Evolutionary conservation across 352 stramenopile species (phyloP), one percentile per base, ranked within the genome.

Genomic region (Pythium plurisporium): DNA sequence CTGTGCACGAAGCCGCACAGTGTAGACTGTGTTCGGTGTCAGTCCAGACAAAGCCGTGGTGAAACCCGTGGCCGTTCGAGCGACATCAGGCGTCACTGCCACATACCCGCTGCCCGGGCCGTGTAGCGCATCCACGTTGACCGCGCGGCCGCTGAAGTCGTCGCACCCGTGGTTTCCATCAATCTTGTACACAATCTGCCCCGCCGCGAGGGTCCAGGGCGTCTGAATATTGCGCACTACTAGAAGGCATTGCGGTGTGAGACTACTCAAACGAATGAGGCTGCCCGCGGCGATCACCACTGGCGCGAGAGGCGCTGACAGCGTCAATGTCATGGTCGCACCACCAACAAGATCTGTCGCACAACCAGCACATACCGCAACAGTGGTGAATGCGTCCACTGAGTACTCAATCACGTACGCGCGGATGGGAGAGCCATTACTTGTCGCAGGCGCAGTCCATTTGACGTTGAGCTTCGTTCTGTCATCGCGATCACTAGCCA

Each of bases 361-460:
- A 29, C 84, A 94, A 6, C 62, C 70, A 8, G 69, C 50, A 20
- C 84, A 94, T 23, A 89, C 14, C 17, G 44, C 9, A 0, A 70
- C 60, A 2, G 59, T 45, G 3, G 58, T 55, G 61, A 91, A 91
- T 9, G 54, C 66, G 37, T 82, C 67, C 0, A 76, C 76, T 1
- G 84, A 94, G 69, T 89, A 96, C 53, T 97, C 88, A n/a, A 98
- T 69, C 5, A 88, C 27, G 66, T 95, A 98, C 9, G 73, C 63
- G 2, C 56, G 54, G 5, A 97, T 53, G 1, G 66, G 42, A 0
- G 79, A 78, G 6, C 92, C 92, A 41, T 97, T 91, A 8, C 45
- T 62, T 3, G 70, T 82, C 1, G 41, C 45, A 12, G 87, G 79
- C 0, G 74, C 58, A 42, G 87, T 67, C 92, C 94, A 98, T 47